phyloP scores from a whole-genome alignment of 345 rosid genomes.

The Brassica napus region DNA sequence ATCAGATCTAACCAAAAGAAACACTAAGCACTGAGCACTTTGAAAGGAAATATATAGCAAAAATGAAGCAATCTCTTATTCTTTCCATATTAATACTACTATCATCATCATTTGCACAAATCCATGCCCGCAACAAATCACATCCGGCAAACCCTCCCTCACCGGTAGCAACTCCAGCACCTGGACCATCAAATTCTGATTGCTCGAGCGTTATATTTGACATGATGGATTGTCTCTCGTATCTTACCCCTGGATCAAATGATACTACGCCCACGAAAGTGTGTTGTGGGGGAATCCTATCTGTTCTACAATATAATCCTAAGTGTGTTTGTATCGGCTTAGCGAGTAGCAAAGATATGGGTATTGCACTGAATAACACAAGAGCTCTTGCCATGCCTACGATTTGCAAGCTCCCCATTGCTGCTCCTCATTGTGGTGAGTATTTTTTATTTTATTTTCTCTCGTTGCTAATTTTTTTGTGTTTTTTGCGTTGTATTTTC shows the following conservation, averaged over 20 bases:
- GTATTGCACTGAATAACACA: conserved; percentile 42
- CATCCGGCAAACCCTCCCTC: conserved; percentile 1
- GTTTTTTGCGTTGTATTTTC: not conserved
- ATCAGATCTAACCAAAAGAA: not conserved
- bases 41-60: not conserved
- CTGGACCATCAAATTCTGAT: not conserved
- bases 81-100: not conserved
- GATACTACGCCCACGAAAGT: conserved; percentile 13
- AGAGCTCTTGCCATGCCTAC: conserved; percentile 40
- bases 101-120: conserved; percentile 20
- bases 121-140: conserved; percentile 23
- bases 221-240: not conserved
- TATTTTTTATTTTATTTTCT: not conserved
- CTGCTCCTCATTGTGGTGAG: conserved; percentile 31
- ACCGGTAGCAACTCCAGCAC: not conserved
- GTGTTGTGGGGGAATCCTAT: conserved; percentile 50
- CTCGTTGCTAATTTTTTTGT: not conserved
- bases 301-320: conserved; percentile 30
- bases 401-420: conserved; percentile 35
- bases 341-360: conserved; percentile 30
- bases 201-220: not conserved
- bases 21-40: not conserved
- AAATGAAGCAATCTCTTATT: not conserved
- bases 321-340: conserved; percentile 49
- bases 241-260: not conserved